Base-by-base conservation (phyloP, 495 filamentous ascomycete genomes). In the Lepidopterella palustris region DNA sequence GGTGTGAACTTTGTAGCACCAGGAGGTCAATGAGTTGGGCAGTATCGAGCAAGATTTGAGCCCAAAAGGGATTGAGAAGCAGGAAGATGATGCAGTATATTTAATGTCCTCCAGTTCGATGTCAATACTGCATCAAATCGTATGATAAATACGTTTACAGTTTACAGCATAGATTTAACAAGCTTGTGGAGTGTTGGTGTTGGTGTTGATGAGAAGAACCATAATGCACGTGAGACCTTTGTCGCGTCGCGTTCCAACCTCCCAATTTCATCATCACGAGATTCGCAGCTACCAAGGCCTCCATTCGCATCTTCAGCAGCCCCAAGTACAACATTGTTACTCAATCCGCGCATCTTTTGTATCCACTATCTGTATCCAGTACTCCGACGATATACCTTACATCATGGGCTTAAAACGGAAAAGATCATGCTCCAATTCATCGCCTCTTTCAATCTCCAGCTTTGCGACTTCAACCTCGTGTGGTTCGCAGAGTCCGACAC, bases 331-430 rank as follows among this genome's bases (percentile, higher is more conserved):
- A 3, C 35, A 42, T 42, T 26, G 45, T n/a, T 6, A 39, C 8
- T 39, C 32, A 8, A 6, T 6, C 32, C 8, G 6, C 32, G 32
- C 32, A 6, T 8, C n/a, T 39, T 39, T 39, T n/a, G 8, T 6
- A 39, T 39, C 32, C n/a, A 39, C 32, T 6, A 26, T 49, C 45
- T 49, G 6, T 27, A 24, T 26, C 25, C 20, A 2, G n/a, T 31
- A 39, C 21, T 40, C 53, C 3, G 18, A 20, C 27, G n/a, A n/a
- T 48, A 25, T 9, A 45, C 35, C 2, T 27, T 1, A 31, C 52
- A 54, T 25, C 32, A 74, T 74, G 72, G 65, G 49, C 5, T 62
- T 72, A 61, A 74, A 74, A 65, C 71, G 72, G 60, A 74, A 74
- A 56, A 71, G 72, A 20, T 72, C 72, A 27, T 2, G 47, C 21